A percentile compares a stretch with the other conserved stretches of the same genome.
These are phyloP conservation scores for Buxus sempervirens DNA, from an alignment of 164 flowering plant species.

Conservation along the genomic window DNA sequence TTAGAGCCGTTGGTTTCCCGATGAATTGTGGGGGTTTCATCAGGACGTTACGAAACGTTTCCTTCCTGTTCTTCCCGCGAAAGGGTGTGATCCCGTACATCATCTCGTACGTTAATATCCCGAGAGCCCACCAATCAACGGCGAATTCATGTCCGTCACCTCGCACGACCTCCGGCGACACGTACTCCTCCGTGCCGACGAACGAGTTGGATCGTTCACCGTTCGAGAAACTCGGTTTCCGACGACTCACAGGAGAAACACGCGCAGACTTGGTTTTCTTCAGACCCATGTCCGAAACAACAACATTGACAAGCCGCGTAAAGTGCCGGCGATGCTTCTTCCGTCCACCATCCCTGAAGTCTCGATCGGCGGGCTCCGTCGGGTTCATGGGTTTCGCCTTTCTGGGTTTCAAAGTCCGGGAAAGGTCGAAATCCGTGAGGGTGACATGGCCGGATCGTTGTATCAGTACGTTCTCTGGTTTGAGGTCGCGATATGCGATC, in stretches of 20 bases:
- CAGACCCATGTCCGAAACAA: slow-evolving; percentile 31
- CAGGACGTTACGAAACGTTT: slow-evolving; percentile 63
- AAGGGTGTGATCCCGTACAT: slow-evolving; percentile 86
- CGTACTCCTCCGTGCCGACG: slow-evolving; percentile 88
- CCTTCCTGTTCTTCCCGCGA: slow-evolving; percentile 69
- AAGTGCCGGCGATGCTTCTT: slow-evolving; percentile 26
- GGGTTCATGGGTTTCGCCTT: background rate
- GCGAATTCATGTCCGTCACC: slow-evolving; percentile 94
- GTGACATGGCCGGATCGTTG: slow-evolving; percentile 69
- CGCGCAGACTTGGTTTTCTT: slow-evolving; percentile 73
- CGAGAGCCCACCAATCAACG: slow-evolving; percentile 98
- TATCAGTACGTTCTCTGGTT: slow-evolving; percentile 77
- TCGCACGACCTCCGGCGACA: slow-evolving; percentile 78
- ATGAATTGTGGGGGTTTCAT: slow-evolving; percentile 48
- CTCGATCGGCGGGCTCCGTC: background rate
- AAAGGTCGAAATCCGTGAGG: slow-evolving; percentile 81
- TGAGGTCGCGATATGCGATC: slow-evolving; percentile 71
- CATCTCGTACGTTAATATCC: slow-evolving; percentile 84
- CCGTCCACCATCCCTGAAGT: background rate
- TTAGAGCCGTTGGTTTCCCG: slow-evolving; percentile 52
- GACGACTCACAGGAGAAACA: slow-evolving; percentile 66
- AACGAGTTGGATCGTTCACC: slow-evolving; percentile 38
- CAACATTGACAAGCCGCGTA: slow-evolving; percentile 41
- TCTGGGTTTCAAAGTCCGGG: slow-evolving; percentile 22
- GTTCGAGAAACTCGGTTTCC: slow-evolving; percentile 18